A percentile compares a stretch with the other conserved stretches of the same genome.
phyloP scores from a whole-genome alignment of 805 yeast species.

The Tetrapisispora taiwanensis region DNA sequence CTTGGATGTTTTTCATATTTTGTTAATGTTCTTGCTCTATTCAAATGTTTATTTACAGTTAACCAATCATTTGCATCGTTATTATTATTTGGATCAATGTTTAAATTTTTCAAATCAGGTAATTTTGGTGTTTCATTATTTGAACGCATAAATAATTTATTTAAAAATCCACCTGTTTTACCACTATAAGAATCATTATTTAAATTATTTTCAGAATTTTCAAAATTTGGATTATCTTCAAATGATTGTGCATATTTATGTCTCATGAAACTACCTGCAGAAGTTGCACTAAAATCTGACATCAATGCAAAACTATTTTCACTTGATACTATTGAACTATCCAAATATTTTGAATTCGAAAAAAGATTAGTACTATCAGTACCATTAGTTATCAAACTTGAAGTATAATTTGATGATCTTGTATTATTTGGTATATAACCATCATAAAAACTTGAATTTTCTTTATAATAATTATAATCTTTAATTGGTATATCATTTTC shows the following conservation, averaged over 20 bases:
- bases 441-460: conserved; percentile 12
- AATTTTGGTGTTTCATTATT: conserved; percentile 19
- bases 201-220: background rate
- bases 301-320: conserved; percentile 34
- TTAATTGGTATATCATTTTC: conserved; percentile 16
- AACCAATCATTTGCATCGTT: conserved; percentile 39
- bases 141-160: conserved; percentile 25
- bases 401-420: background rate
- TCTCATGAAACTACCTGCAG: conserved; percentile 76
- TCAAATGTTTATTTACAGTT: conserved; percentile 47
- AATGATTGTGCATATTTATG: conserved; percentile 47
- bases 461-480: conserved; percentile 10
- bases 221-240: conserved; percentile 12
- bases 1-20: conserved; percentile 60
- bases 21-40: conserved; percentile 63
- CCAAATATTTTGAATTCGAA: conserved; percentile 38
- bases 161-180: conserved; percentile 24
- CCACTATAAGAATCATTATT: conserved; percentile 7
- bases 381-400: background rate
- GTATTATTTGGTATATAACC: conserved; percentile 9
- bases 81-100: conserved; percentile 27
- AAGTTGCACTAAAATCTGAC: conserved; percentile 74
- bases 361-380: conserved; percentile 17
- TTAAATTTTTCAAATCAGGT: conserved; percentile 22
- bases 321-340: conserved; percentile 37